Evolutionary conservation across 2,329 filamentous ascomycete species (phyloP), one percentile per base, ranked within the genome.

Genomic region (Fusarium caatingaense): DNA sequence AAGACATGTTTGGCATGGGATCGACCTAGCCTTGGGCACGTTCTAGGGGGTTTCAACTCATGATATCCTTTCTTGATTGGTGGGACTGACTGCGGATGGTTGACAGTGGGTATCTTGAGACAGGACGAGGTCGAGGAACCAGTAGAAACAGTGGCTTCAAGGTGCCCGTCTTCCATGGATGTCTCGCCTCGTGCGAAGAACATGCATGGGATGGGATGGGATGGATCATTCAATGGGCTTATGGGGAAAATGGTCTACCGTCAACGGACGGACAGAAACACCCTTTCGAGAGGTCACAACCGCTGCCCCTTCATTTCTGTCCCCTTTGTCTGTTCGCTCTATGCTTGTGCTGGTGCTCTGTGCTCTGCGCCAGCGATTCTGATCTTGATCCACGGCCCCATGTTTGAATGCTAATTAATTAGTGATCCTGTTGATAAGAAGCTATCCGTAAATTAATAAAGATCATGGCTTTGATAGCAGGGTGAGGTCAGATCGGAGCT

Each of bases 281-380:
- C 59, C 62, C 49, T 51, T 59, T 68, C 54, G 59, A 68, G 62
- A 51, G 47, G 48, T 60, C 34, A 50, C 50, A 56, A 48, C 55
- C 54, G 64, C 50, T 68, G 53, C 64, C 68, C 64, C 68, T 71
- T 71, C 68, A 71, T 68, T 63, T 69, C 44, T 56, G 34, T 40
- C 23, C 25, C 41, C 12, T 63, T 41, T 69, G 44, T 34, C 41
- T 56, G 47, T 45, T 55, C 50, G 60, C 59, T 34, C 57, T 56
- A 27, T 25, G 51, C 28, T 50, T 15, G 44, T 28, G n/a, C 45
- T 53, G 32, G 32, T 54, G 64, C 58, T 34, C 57, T 55, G 28
- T 27, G 53, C 30, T 57, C 55, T 42, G 30, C 30, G 28, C 49
- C 46, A 20, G 37, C 27, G n/a, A 49, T 63, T 63, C 18, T 63